Percentiles rank a stretch among this genome's conserved stretches.
These are phyloP conservation scores for Botrytis cinerea DNA, from an alignment of 2,329 filamentous ascomycete species.

Conservation along the genomic window DNA sequence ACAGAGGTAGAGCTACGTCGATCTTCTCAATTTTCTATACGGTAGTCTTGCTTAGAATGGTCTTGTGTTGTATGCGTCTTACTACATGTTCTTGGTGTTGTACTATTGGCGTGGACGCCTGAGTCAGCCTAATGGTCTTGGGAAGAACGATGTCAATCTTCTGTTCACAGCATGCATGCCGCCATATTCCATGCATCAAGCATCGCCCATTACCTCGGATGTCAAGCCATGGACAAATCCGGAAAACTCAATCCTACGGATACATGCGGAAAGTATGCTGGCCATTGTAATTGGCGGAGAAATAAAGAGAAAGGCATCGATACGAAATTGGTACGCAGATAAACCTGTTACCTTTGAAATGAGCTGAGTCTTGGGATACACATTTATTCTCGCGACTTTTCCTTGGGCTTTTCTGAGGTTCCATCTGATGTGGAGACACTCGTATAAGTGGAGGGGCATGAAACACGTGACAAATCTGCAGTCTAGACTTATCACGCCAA, in stretches of 20 bases:
- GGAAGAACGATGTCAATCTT: not conserved
- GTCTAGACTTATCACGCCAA: not conserved
- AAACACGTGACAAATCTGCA: not conserved
- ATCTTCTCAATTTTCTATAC: not conserved
- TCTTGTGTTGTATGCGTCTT: not conserved
- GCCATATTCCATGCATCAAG: not conserved
- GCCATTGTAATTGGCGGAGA: conserved; percentile 2
- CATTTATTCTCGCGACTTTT: not conserved
- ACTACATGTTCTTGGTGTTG: not conserved
- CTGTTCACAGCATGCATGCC: not conserved
- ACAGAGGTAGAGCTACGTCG: not conserved
- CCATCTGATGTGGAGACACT: not conserved
- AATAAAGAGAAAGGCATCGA: not conserved
- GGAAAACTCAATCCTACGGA: conserved; percentile 5
- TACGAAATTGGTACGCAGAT: not conserved
- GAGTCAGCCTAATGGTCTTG: not conserved
- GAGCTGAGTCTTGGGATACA: conserved; percentile 1
- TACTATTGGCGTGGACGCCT: not conserved
- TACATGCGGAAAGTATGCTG: not conserved
- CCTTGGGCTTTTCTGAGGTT: not conserved
- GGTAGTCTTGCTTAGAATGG: not conserved
- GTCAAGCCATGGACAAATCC: not conserved
- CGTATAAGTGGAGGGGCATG: not conserved
- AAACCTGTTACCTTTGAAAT: not conserved
- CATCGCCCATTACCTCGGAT: conserved; percentile 9